A percentile compares a stretch with the other conserved stretches of the same genome.
Conservation (phyloP, 306 rosid genomes). For the Dalbergia oliveri region DNA sequence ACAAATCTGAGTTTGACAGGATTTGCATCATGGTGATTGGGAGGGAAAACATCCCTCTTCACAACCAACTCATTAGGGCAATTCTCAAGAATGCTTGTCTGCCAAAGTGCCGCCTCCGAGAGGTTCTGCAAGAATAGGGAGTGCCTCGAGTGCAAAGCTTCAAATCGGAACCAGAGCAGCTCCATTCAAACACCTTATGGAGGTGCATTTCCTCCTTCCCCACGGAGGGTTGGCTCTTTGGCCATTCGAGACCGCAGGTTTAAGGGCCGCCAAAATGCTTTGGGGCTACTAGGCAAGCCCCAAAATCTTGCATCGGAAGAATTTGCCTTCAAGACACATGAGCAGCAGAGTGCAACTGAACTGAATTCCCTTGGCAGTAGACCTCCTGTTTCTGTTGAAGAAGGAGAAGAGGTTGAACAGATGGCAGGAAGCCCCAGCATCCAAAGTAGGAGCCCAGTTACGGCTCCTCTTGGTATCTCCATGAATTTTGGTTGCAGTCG, state of each 20-base stretch:
- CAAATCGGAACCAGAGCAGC: conserved; percentile 59
- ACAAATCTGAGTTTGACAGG: conserved; percentile 76
- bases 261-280: conserved; percentile 65
- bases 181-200: conserved; percentile 58
- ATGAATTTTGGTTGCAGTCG: conserved; percentile 62
- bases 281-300: conserved; percentile 70
- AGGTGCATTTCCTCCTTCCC: conserved; percentile 62
- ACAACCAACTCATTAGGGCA: conserved; percentile 76
- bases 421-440: conserved; percentile 83
- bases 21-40: conserved; percentile 74
- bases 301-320: conserved; percentile 57
- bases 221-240: conserved; percentile 61
- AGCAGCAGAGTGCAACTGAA: conserved; percentile 93
- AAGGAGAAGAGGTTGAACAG: conserved; percentile 99
- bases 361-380: conserved; percentile 94
- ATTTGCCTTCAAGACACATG: conserved; percentile 61
- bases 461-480: conserved; percentile 92
- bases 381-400: conserved; percentile 96
- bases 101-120: conserved; percentile 76
- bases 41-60: conserved; percentile 80
- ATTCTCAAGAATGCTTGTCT: conserved; percentile 76
- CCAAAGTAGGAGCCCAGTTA: conserved; percentile 90
- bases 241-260: conserved; percentile 54
- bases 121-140: conserved; percentile 49
- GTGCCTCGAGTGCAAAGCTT: conserved; percentile 50